Conservation (phyloP, 768 basidiomycete genomes). For the Cytidiella melzeri region DNA sequence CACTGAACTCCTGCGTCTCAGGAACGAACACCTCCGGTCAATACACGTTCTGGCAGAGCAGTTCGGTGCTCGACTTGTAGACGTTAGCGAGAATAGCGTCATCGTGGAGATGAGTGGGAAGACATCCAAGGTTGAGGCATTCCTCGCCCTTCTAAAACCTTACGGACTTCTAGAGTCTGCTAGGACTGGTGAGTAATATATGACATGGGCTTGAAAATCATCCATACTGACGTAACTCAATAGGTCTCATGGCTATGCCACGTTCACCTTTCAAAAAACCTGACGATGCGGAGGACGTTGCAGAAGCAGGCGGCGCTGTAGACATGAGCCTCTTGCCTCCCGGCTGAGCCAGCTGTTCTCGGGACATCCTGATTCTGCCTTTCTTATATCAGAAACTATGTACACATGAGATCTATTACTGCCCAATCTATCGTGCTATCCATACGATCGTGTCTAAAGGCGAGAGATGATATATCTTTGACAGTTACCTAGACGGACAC, state of each 20-base stretch:
- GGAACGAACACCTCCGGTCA: slow-evolving; percentile 87
- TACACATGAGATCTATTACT: no score
- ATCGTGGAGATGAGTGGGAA: slow-evolving; percentile 96
- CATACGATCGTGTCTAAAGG: no score
- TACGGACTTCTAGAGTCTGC: slow-evolving; percentile 96
- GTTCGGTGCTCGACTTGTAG: slow-evolving; percentile 90
- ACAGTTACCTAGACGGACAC: no score
- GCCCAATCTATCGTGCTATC: no score
- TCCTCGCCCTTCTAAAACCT: slow-evolving; percentile 84
- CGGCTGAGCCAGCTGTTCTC: slow-evolving; percentile 44
- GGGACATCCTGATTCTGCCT: not conserved
- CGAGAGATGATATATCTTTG: no score
- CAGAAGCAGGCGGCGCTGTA: slow-evolving; percentile 52
- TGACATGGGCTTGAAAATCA: not conserved
- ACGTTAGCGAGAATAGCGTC: slow-evolving; percentile 90
- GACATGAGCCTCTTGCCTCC: slow-evolving; percentile 93
- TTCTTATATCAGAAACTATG: not conserved
- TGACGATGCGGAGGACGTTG: slow-evolving; percentile 47
- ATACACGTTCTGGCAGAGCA: slow-evolving; percentile 79
- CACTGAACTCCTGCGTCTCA: slow-evolving; percentile 80
- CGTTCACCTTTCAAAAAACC: slow-evolving; percentile 77
- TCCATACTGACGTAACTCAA: not conserved
- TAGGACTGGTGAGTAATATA: slow-evolving; percentile 64
- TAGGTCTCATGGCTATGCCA: slow-evolving; percentile 98
- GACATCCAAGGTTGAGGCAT: slow-evolving; percentile 86